Evolutionary conservation across 805 yeast genomes (phyloP), one percentile per base, ranked within the genome.

Genomic region (Yamadazyma philogaea): DNA sequence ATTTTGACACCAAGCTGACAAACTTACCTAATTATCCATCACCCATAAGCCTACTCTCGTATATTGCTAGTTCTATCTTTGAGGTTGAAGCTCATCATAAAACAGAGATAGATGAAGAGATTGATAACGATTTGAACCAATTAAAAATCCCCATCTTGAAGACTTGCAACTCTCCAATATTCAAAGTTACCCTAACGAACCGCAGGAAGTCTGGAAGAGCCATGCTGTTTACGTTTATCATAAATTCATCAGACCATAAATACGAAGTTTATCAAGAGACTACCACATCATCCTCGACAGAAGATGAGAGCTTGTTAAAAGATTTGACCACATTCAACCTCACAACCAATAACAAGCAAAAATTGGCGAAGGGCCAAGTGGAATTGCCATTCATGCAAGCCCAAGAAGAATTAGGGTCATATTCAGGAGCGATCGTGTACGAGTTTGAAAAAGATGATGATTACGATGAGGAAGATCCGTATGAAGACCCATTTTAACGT

Each of bases 381-480:
- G 95, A 85, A 37, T 69, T 91, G 45, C 99, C 99, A n/a, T 91
- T 72, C 60, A 67, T 91, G 69, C 86, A 84, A 50, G 98, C 98
- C 0, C 98, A 91, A 56, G 72, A 77, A 44, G 77, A 79, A 26
- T 67, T 78, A 38, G 76, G 76, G 0, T 57, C 69, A 2, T 51
- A 58, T 15, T 96, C 96, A 41, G 96, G 98, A 15, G 97, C 99
- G 1, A 90, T 93, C 51, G 95, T 91, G 3, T 91, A 91, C 57
- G 93, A 93, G 57, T 93, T 82, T 59, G 98, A 93, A 55, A 87
- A 90, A 57, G 98, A 91, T 61, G 99, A 91, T 60, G 99, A 91
- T 61, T 91, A 90, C 57, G 99, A 91, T 57, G 99, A 91, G 60
- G 98, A 93, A 54, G 99, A 91, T 63, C 97, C 98, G 0, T 91